These are phyloP conservation scores for Pterulicium gracile DNA, from an alignment of 1,284 basidiomycete genomes.

Conservation along the genomic window DNA sequence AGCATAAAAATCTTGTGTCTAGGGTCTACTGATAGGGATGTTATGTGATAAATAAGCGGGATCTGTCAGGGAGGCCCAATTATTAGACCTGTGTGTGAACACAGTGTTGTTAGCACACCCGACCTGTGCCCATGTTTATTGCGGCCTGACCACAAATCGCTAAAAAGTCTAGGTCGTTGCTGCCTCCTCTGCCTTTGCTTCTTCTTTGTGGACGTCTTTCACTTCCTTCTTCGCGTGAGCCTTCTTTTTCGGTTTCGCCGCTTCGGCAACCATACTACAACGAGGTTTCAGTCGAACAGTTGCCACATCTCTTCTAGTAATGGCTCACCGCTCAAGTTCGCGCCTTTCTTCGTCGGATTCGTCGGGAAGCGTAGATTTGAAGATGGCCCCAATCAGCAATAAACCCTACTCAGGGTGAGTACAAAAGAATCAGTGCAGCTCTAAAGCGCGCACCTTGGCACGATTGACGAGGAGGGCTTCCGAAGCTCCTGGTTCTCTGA, in stretches of 20 bases:
- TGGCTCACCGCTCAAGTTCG: constrained; percentile 73
- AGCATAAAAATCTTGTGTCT: too few species aligned
- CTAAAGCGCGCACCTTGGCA: constrained; percentile 52
- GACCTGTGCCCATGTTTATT: too few species aligned
- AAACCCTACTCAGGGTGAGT: constrained; percentile 44
- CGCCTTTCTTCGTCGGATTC: constrained; percentile 86
- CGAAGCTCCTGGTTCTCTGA: constrained; percentile 64
- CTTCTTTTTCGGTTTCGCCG: constrained; percentile 57
- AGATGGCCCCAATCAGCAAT: constrained; percentile 74
- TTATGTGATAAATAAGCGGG: too few species aligned
- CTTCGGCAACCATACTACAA: constrained; percentile 58
- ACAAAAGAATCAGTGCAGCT: constrained; percentile 3
- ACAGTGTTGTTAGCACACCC: too few species aligned
- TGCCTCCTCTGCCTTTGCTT: too few species aligned
- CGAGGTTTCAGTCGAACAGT: constrained; percentile 5
- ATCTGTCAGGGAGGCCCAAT: too few species aligned
- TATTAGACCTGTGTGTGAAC: too few species aligned
- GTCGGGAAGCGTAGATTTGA: constrained; percentile 76
- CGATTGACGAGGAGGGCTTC: constrained; percentile 68
- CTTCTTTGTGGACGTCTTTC: too few species aligned
- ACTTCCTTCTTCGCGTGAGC: constrained; percentile 20
- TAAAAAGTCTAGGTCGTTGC: too few species aligned
- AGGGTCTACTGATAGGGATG: too few species aligned
- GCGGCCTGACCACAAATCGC: too few species aligned
- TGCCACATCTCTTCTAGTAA: not conserved